phyloP scores from a whole-genome alignment of 441 rosid genomes.

The Sinapis alba region DNA sequence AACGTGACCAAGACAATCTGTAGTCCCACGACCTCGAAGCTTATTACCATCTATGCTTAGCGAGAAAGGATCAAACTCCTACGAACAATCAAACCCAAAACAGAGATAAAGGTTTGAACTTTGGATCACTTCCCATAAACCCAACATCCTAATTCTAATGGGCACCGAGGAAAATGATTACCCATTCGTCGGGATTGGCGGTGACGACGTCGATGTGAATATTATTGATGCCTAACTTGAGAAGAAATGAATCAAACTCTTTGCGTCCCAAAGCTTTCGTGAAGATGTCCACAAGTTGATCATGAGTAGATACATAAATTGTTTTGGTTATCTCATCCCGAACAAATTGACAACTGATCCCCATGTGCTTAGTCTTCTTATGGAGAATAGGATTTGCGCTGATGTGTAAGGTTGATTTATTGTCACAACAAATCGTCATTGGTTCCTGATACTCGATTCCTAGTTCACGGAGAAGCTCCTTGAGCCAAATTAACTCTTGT shows the following conservation, averaged over 20 bases:
- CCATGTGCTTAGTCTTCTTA: no score
- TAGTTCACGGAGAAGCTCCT: neutral
- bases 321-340: no score
- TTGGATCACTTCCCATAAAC: neutral
- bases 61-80: conserved; percentile 80
- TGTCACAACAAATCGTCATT: neutral
- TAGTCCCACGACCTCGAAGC: conserved; percentile 92
- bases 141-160: conserved; percentile 43
- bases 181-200: conserved; percentile 93
- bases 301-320: no score
- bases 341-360: no score
- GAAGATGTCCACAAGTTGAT: no score
- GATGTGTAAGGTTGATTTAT: no score
- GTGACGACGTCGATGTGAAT: conserved; percentile 99
- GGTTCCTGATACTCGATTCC: neutral
- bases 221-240: no score
- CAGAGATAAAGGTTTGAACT: conserved; percentile 2
- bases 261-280: no score
- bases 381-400: no score
- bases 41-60: conserved; percentile 83
- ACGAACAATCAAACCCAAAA: neutral
- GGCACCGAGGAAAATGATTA: conserved; percentile 19
- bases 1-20: conserved; percentile 97
- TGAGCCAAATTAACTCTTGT: neutral
- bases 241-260: no score